phyloP scores from a whole-genome alignment of 768 basidiomycete genomes.

The Pholiota microspora region DNA sequence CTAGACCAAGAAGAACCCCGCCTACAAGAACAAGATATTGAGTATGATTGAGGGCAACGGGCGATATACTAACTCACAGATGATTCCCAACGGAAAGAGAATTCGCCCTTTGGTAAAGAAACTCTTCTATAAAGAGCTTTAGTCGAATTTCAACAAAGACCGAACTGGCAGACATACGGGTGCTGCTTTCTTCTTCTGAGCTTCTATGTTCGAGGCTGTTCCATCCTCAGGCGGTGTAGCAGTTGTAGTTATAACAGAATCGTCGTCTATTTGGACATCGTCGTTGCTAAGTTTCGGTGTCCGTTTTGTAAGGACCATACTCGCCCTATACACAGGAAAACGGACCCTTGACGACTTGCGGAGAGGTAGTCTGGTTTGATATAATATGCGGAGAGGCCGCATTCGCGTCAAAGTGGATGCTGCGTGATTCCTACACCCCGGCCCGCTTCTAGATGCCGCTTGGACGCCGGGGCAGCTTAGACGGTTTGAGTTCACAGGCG shows the following conservation, averaged over 20 bases:
- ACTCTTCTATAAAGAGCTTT: slow-evolving; percentile 14
- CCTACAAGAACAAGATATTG: slow-evolving; percentile 39
- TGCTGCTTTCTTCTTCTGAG: slow-evolving; percentile 17
- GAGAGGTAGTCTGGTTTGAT: too few relatives aligned
- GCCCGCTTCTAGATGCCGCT: neutral
- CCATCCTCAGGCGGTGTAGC: neutral
- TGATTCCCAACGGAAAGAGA: slow-evolving; percentile 71
- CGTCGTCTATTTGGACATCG: neutral
- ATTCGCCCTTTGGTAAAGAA: slow-evolving; percentile 45
- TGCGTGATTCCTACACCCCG: neutral
- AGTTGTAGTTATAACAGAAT: neutral
- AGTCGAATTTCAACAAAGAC: neutral
- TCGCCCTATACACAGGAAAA: neutral
- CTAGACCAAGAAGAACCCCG: slow-evolving; percentile 61
- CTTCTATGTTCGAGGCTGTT: slow-evolving; percentile 12
- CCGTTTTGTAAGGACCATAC: slow-evolving; percentile 14
- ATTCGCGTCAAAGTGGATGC: neutral
- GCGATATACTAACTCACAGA: slow-evolving; percentile 46
- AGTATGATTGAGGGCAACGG: too few relatives aligned
- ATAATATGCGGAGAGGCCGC: neutral
- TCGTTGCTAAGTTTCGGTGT: slow-evolving; percentile 2
- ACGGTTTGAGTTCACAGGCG: too few relatives aligned
- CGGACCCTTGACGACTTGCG: too few relatives aligned
- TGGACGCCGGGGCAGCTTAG: neutral
- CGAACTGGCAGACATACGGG: slow-evolving; percentile 4